phyloP scores from a whole-genome alignment of 2,329 filamentous ascomycete genomes.

The Camillea tinctor region DNA sequence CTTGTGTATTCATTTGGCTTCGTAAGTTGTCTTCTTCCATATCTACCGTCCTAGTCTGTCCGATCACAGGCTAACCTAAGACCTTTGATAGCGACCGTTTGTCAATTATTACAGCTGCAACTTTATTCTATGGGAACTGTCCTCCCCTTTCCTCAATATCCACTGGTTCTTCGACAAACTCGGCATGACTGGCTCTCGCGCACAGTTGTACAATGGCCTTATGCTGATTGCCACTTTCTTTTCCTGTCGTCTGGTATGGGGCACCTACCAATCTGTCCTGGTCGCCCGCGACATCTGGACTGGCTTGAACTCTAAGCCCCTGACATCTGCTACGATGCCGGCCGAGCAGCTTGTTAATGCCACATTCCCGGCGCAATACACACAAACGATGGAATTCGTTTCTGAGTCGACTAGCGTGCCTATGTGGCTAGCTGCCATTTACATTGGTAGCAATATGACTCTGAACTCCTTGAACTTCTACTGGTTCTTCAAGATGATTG shows the following conservation, averaged over 20 bases:
- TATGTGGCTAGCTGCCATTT: slow-evolving; percentile 66
- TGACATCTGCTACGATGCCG: slow-evolving; percentile 32
- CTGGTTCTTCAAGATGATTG: slow-evolving; percentile 88
- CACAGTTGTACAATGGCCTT: slow-evolving; percentile 77
- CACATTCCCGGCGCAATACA: slow-evolving; percentile 36
- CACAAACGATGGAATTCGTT: slow-evolving; percentile 51
- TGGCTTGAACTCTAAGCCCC: slow-evolving; percentile 48
- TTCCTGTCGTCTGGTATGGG: slow-evolving; percentile 73
- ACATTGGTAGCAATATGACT: slow-evolving; percentile 67
- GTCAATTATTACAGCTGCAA: slow-evolving; percentile 78
- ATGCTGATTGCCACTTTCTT: slow-evolving; percentile 73
- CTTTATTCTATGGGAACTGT: slow-evolving; percentile 87
- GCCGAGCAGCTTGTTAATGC: slow-evolving; percentile 32
- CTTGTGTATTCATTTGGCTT: slow-evolving; percentile 76
- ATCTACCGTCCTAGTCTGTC: neutral
- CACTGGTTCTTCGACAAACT: slow-evolving; percentile 94
- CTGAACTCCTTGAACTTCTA: slow-evolving; percentile 78
- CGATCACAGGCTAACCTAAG: slow-evolving; percentile 10
- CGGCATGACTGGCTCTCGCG: slow-evolving; percentile 69
- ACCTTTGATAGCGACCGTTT: slow-evolving; percentile 65
- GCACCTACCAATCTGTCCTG: slow-evolving; percentile 67
- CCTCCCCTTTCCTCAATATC: slow-evolving; percentile 80
- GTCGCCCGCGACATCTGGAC: slow-evolving; percentile 70
- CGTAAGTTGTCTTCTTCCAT: slow-evolving; percentile 51
- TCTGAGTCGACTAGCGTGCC: slow-evolving; percentile 55